Evolutionary conservation across 495 filamentous ascomycete species (phyloP), one percentile per base, ranked within the genome.

Genomic region (Aspergillus baeticus): DNA sequence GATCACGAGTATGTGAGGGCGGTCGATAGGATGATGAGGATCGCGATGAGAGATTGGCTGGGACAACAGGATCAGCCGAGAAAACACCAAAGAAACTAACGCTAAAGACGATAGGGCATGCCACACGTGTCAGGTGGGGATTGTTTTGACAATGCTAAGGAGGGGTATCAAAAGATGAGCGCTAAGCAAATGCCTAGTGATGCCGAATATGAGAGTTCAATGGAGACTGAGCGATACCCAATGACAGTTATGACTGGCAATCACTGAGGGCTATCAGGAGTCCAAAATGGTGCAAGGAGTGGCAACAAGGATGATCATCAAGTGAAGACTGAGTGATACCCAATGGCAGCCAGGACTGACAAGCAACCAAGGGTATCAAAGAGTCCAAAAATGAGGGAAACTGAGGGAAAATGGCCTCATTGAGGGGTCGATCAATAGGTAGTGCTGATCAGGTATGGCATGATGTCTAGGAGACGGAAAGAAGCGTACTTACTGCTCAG

Each of bases 1-100:
- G 92, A 43, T 81, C 77, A 50, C 89, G 87, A 23, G 91, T 90
- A 67, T 87, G 87, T 41, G 87, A 85, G 57, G 81, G 85, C 62
- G 71, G 60, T 23, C 53, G 68, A 62, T 61, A 52, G 17, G 67
- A 66, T 48, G 56, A 64, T 59, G 74, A 51, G 65, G 73, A 53
- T 62, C 65, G 45, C 73, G 88, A 50, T 73, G 88, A 65, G 74
- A 81, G 60, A 82, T 77, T 71, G 72, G 72, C 60, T 90, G 81
- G 76, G 84, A 84, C 83, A 48, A 80, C 68, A 73, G 76, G 61
- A 69, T 74, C 26, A 86, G 87, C 71, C 59, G 63, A 49, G 75
- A 79, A n/a, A n/a, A 64, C 74, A 80, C 55, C 44, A 72, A 47
- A 60, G 62, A 51, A 71, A 72, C 46, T 77, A 52, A 10, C 17